Percentiles rank a stretch among this genome's conserved stretches.
phyloP scores from a whole-genome alignment of 1,284 basidiomycete species.

The Tilletia indica region DNA sequence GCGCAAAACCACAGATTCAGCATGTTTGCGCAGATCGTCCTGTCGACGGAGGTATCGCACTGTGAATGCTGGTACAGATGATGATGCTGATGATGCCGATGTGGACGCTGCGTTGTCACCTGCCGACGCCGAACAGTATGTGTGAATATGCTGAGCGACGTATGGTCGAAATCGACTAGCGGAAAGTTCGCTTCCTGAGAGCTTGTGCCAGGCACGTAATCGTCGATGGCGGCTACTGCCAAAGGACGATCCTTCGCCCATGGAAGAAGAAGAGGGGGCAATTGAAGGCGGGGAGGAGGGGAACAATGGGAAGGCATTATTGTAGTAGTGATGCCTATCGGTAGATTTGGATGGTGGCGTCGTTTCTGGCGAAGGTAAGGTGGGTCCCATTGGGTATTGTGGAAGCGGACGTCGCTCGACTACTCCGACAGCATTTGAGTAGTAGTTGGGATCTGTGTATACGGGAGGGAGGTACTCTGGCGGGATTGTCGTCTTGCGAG shows the following conservation, averaged over 20 bases:
- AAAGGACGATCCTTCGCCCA: neutral
- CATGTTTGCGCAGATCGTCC: constrained; percentile 9
- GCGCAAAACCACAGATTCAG: neutral
- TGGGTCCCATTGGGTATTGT: neutral
- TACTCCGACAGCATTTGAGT: neutral
- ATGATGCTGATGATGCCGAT: neutral
- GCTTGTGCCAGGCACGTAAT: constrained; percentile 15
- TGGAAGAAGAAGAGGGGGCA: neutral
- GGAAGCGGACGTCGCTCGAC: neutral
- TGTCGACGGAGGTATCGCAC: constrained; percentile 10
- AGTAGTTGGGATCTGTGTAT: neutral
- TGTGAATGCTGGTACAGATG: neutral
- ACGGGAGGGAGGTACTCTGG: constrained; percentile 12
- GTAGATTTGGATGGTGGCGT: neutral
- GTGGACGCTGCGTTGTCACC: neutral
- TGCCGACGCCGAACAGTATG: neutral
- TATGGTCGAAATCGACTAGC: neutral
- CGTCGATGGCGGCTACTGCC: neutral
- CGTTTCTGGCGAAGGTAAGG: neutral
- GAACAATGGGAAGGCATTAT: neutral
- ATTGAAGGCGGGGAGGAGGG: neutral
- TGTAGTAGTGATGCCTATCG: no score
- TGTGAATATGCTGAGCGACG: constrained; percentile 6
- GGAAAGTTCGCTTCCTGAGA: constrained; percentile 1
- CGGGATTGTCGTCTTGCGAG: neutral